Conservation (phyloP, 2,329 filamentous ascomycete species). For the Penicillium brasilianum region DNA sequence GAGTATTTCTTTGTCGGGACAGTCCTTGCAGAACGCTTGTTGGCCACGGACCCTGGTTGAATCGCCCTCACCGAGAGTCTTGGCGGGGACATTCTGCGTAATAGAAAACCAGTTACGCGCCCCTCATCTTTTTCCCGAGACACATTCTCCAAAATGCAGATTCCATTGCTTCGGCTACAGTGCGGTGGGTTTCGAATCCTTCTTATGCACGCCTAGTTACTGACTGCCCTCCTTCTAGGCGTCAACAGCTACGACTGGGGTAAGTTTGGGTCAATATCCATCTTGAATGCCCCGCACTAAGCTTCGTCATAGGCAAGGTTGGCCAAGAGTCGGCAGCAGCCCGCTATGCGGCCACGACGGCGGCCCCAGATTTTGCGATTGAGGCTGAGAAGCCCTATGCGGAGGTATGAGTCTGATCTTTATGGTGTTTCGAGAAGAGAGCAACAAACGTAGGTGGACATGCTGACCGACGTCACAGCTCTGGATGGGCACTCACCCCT, state of each 20-base stretch:
- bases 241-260: constrained; percentile 99
- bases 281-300: constrained; percentile 34
- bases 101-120: constrained; percentile 22
- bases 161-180: constrained; percentile 79
- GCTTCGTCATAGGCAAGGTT: constrained; percentile 69
- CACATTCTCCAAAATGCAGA: constrained; percentile 61
- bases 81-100: constrained; percentile 31
- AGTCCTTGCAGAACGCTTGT: background rate
- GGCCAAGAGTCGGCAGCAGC: constrained; percentile 86
- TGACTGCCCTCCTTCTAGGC: constrained; percentile 56
- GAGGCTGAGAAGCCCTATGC: constrained; percentile 91
- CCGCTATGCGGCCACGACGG: constrained; percentile 84
- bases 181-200: constrained; percentile 53
- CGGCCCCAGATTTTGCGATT: constrained; percentile 73
- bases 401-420: constrained; percentile 62
- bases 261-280: constrained; percentile 45
- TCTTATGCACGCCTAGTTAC: background rate
- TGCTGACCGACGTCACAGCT: constrained; percentile 60
- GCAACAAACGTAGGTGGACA: background rate
- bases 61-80: constrained; percentile 30
- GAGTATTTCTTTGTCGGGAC: background rate
- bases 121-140: constrained; percentile 22
- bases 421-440: background rate
- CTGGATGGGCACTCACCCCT: constrained; percentile 99
- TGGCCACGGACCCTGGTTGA: constrained; percentile 8